A percentile compares a stretch with the other conserved stretches of the same genome.
phyloP scores from a whole-genome alignment of 148 eudicot genomes.

The Heliamphora exappendiculata region DNA sequence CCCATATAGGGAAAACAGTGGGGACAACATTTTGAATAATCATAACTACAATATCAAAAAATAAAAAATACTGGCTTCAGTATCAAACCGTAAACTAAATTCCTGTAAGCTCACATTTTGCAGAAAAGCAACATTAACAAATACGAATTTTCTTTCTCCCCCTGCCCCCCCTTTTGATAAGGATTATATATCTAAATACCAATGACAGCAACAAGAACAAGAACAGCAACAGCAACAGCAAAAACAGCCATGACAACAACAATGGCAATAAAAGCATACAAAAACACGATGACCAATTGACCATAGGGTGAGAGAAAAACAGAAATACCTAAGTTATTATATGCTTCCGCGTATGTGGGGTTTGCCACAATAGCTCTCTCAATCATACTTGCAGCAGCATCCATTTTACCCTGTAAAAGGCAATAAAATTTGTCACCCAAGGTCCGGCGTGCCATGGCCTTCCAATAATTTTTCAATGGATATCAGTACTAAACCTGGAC shows the following conservation, averaged over 20 bases:
- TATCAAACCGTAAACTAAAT: no score
- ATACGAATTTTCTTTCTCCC: no score
- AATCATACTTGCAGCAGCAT: constrained; percentile 98
- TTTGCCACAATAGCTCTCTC: constrained; percentile 97
- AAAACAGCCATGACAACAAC: constrained; percentile 1
- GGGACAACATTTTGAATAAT: background rate
- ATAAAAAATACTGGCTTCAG: background rate
- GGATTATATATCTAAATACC: no score
- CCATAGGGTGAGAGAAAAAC: constrained; percentile 8
- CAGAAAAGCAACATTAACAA: no score
- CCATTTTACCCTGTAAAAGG: constrained; percentile 87
- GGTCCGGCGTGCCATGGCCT: background rate
- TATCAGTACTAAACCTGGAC: constrained; percentile 61
- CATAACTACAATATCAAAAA: background rate
- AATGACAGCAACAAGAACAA: no score
- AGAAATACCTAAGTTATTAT: constrained; percentile 81
- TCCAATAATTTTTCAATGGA: background rate
- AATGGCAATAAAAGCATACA: background rate
- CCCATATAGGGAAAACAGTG: background rate
- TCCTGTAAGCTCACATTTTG: no score
- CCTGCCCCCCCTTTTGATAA: no score
- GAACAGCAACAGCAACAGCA: no score
- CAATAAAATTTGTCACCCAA: constrained; percentile 4
- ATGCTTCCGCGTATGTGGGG: constrained; percentile 97
- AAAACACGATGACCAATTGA: background rate